These are phyloP conservation scores for Aureobasidium sp. DNA, from an alignment of 2,329 filamentous ascomycete species.

Conservation along the genomic window DNA sequence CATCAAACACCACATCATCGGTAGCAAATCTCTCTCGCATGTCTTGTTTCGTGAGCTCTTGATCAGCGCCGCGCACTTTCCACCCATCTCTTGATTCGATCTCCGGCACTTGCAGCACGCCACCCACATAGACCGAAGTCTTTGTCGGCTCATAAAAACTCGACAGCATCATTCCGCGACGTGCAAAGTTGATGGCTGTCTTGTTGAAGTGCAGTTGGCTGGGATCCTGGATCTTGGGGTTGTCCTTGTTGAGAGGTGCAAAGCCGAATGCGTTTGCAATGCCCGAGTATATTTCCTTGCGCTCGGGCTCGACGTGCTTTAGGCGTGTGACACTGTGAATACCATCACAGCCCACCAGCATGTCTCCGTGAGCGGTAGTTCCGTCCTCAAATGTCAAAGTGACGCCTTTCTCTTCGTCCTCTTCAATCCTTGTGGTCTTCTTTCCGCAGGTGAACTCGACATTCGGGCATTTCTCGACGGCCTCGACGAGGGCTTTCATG, in stretches of 20 bases:
- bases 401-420: conserved; percentile 27
- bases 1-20: conserved; percentile 32
- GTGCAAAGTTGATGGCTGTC: conserved; percentile 40
- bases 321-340: conserved; percentile 37
- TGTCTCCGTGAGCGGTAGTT: conserved; percentile 26
- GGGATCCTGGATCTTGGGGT: not conserved
- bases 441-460: conserved; percentile 39
- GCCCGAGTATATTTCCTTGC: conserved; percentile 37
- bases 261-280: conserved; percentile 43
- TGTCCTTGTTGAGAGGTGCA: conserved; percentile 28
- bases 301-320: conserved; percentile 39
- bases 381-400: conserved; percentile 32
- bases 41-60: conserved; percentile 35
- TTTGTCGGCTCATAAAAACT: conserved; percentile 32
- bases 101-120: conserved; percentile 38
- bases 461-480: conserved; percentile 34
- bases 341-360: conserved; percentile 32
- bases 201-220: conserved; percentile 32
- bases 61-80: conserved; percentile 39
- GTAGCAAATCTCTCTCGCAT: conserved; percentile 36
- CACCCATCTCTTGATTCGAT: conserved; percentile 39
- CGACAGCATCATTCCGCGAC: conserved; percentile 39
- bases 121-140: conserved; percentile 38
- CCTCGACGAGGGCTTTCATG: conserved; percentile 37
- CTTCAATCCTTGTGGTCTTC: conserved; percentile 35